Evolutionary conservation across 345 rosid species (phyloP).

Genomic region (Trapa incisa): DNA sequence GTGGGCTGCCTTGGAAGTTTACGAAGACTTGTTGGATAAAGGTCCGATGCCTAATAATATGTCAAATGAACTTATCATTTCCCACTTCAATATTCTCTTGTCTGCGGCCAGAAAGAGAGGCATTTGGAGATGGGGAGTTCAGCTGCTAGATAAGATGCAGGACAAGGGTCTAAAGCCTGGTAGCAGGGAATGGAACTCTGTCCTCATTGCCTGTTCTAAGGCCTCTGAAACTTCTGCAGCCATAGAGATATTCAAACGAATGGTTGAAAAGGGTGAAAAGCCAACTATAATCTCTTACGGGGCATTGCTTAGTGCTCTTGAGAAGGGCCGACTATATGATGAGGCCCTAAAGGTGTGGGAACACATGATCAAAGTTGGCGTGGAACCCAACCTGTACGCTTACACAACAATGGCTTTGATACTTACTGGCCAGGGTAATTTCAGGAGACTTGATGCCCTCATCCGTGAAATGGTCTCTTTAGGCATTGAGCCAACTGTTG

Average conservation of each 20-base stretch:
- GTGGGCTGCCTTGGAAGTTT: conserved; percentile 95
- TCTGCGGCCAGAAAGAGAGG: conserved; percentile 69
- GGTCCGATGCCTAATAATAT: conserved; percentile 80
- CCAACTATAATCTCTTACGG: conserved; percentile 84
- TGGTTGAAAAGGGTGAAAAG: conserved; percentile 80
- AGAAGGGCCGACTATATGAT: conserved; percentile 75
- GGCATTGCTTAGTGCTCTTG: conserved; percentile 74
- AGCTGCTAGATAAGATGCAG: conserved; percentile 74
- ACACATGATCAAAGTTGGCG: conserved; percentile 76
- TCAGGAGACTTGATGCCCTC: conserved; percentile 47
- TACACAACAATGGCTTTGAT: conserved; percentile 87
- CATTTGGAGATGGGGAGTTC: conserved; percentile 82
- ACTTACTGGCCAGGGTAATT: conserved; percentile 51
- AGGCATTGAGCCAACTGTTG: conserved; percentile 59
- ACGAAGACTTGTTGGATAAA: conserved; percentile 73
- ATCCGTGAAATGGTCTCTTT: conserved; percentile 55
- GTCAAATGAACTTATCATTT: conserved; percentile 56
- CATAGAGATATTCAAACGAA: conserved; percentile 62
- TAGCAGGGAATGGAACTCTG: conserved; percentile 71
- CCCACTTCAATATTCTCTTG: conserved; percentile 65
- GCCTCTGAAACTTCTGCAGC: conserved; percentile 73
- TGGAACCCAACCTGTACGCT: conserved; percentile 54
- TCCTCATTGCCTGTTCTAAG: conserved; percentile 86
- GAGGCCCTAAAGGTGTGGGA: conserved; percentile 83
- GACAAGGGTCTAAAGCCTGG: conserved; percentile 77